These are phyloP conservation scores for Plantago coronopus DNA, from an alignment of 305 asterid species.

Conservation along the genomic window DNA sequence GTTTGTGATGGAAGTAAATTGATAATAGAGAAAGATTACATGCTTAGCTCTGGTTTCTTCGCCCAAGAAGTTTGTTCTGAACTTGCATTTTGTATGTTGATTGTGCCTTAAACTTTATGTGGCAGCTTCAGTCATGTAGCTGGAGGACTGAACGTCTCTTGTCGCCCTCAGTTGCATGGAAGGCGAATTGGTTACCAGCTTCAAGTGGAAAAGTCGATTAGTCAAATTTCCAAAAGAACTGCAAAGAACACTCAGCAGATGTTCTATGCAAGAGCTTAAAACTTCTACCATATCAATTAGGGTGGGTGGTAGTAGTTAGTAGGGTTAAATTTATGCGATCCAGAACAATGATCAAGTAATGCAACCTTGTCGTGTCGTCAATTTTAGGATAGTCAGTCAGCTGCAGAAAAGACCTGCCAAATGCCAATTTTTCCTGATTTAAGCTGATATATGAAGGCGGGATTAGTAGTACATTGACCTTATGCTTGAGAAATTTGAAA, in stretches of 20 bases:
- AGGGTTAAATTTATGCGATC: too few relatives aligned
- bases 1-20: too few relatives aligned
- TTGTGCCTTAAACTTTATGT: conserved; percentile 13
- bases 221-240: conserved; percentile 10
- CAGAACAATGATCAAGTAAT: background rate
- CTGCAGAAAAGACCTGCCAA: too few relatives aligned
- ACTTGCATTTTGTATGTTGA: background rate
- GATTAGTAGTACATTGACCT: too few relatives aligned
- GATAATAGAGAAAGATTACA: too few relatives aligned
- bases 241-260: background rate
- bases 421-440: too few relatives aligned
- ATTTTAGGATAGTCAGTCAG: too few relatives aligned
- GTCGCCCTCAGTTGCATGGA: conserved; percentile 81
- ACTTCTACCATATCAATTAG: background rate
- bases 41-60: too few relatives aligned
- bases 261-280: background rate
- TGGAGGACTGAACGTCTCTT: conserved; percentile 90
- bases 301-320: too few relatives aligned
- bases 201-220: conserved; percentile 54
- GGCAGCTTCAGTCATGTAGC: conserved; percentile 69
- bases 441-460: too few relatives aligned
- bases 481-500: too few relatives aligned
- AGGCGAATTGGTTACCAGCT: conserved; percentile 67
- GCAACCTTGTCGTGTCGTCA: background rate
- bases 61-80: too few relatives aligned